Evolutionary conservation across 2,329 filamentous ascomycete genomes (phyloP), one percentile per base, ranked within the genome.

Genomic region (Aaosphaeria pasadenensis): DNA sequence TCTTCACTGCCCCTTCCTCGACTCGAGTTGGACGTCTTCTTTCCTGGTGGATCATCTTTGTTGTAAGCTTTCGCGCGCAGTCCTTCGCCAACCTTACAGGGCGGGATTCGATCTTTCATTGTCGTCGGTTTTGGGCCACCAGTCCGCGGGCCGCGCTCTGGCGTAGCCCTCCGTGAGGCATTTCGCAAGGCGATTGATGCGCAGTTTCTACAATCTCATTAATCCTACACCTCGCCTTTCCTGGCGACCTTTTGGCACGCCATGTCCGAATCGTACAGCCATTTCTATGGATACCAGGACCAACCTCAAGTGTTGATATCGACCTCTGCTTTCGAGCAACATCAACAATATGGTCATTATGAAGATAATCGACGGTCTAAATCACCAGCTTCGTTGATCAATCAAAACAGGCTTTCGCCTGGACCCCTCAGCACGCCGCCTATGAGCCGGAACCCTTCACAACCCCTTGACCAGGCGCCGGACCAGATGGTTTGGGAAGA

Each of bases 331-430:
- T 55, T 39, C 52, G 60, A 50, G 41, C 50, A 4, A 24, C 17
- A 24, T 24, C 17, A 24, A 24, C 17, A 24, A 24, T 63, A 60
- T 50, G 49, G 42, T 39, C 55, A 58, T 49, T 49, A 46, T 46
- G 55, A 62, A 58, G 60, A 57, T 44, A 42, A 45, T 32, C 58
- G 49, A 47, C 56, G 61, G 7, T 57, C 64, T n/a, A 70, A 69
- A 53, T 66, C 67, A 39, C 66, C 66, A 36, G 62, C 64, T 1
- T 67, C 66, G 7, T 43, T 70, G 46, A 54, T 64, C 50, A 67
- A 65, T 46, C 64, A 69, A 50, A 56, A 60, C 38, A 62, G 63
- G 36, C 54, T 51, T 11, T 69, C 66, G n/a, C 65, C 67, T 42
- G 59, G 57, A 7, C 62, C 66, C 24, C 59, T 69, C 47, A 62